Evolutionary conservation across 176 grass and related monocot genomes (phyloP).

Genomic region (Paspalum vaginatum): DNA sequence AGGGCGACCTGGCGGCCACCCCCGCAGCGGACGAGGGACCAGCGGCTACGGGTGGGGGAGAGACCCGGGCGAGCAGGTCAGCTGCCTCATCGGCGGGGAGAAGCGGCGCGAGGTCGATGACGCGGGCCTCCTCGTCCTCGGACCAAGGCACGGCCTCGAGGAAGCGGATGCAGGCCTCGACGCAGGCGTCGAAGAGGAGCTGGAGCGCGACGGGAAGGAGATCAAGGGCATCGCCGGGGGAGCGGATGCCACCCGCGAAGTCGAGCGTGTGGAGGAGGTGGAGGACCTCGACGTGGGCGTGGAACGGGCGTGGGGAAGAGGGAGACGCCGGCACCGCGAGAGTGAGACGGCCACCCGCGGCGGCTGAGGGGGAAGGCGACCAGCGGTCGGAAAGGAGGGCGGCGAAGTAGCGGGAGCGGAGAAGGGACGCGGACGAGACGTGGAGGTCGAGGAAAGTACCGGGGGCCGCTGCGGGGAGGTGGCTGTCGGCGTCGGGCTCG

Average conservation of each 20-base stretch:
- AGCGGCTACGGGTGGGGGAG: not conserved
- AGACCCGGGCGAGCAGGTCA: constrained; percentile 56
- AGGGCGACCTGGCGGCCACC: constrained; percentile 6
- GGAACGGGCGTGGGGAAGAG: constrained; percentile 43
- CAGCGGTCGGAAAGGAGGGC: constrained; percentile 61
- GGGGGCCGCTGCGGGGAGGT: not conserved
- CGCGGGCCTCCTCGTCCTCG: constrained; percentile 57
- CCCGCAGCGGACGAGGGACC: constrained; percentile 4
- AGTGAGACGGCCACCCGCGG: not conserved
- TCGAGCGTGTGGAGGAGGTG: constrained; percentile 68
- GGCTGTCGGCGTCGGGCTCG: not conserved
- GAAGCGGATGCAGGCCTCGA: constrained; percentile 66
- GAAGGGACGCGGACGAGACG: constrained; percentile 51
- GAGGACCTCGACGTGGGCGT: constrained; percentile 56
- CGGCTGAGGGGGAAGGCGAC: constrained; percentile 26
- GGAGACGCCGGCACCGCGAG: not conserved
- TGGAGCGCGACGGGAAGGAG: constrained; percentile 57
- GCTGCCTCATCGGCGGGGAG: constrained; percentile 54
- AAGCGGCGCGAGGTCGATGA: constrained; percentile 52
- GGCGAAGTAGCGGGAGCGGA: constrained; percentile 62
- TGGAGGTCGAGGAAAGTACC: constrained; percentile 17
- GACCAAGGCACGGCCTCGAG: constrained; percentile 74
- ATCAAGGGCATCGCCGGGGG: constrained; percentile 57
- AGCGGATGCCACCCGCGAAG: constrained; percentile 50
- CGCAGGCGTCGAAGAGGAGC: constrained; percentile 63